Conservation (phyloP, 345 rosid species). For the Diplotaxis tenuifolia region DNA sequence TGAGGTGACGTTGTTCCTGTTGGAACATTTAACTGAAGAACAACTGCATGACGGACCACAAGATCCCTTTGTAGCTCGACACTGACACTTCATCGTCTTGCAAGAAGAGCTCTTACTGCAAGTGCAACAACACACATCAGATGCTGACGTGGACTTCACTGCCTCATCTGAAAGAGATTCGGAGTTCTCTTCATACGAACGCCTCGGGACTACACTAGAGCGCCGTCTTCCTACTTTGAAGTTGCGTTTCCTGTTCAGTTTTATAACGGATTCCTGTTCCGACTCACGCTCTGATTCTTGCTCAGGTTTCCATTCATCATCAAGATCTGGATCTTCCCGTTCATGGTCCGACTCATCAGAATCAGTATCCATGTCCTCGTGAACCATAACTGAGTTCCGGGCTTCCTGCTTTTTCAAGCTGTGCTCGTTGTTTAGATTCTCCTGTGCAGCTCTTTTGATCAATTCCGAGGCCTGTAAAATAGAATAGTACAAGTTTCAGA, state of each 20-base stretch:
- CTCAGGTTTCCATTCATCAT: constrained; percentile 59
- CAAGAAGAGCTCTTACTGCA: constrained; percentile 66
- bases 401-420: constrained; percentile 61
- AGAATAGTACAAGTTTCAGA: too few relatives aligned
- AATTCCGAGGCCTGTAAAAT: constrained; percentile 30
- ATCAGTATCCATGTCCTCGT: constrained; percentile 89
- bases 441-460: constrained; percentile 39
- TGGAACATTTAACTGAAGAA: constrained; percentile 56
- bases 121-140: constrained; percentile 64
- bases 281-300: constrained; percentile 37
- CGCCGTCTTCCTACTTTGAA: constrained; percentile 42
- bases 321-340: constrained; percentile 43
- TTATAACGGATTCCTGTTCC: constrained; percentile 39
- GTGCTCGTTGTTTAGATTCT: constrained; percentile 42
- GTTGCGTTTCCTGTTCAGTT: constrained; percentile 38
- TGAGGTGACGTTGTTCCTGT: constrained; percentile 45
- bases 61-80: constrained; percentile 57
- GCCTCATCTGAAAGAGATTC: constrained; percentile 40
- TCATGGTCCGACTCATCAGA: constrained; percentile 77
- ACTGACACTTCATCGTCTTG: constrained; percentile 78
- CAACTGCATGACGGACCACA: constrained; percentile 80
- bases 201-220: constrained; percentile 34
- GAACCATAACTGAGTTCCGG: constrained; percentile 45
- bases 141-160: constrained; percentile 22
- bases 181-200: constrained; percentile 27